Evolutionary conservation across 1,284 basidiomycete genomes (phyloP), one percentile per base, ranked within the genome.

Genomic region (Malassezia sympodialis): DNA sequence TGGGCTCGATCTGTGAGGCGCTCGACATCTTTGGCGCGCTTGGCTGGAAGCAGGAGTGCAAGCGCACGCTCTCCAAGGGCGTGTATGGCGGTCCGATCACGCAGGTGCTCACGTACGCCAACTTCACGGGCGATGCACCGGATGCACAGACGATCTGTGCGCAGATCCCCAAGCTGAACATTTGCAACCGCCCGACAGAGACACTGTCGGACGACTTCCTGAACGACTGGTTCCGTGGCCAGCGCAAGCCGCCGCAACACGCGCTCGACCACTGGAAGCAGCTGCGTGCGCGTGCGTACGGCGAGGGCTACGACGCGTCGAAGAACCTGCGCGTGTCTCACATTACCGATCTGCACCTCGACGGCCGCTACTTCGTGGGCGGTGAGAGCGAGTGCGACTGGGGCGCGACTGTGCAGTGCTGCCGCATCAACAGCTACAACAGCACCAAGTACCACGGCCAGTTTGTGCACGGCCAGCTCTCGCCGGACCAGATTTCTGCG

Each of bases 331-430:
- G 84, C 65, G 82, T 88, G 1, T 74, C 87, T 37, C 87, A 88
- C 67, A 61, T 88, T 10, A 86, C 84, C 0, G 86, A 88, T 66
- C 78, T 86, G 56, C 87, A 88, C 73, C 75, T 88, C 47, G 87
- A 88, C 69, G 82, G 86, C 81, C 84, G 84, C 26, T 88, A 82
- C 70, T 79, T 83, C 12, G 86, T 82, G 37, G 83, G 84, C 14
- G 77, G 83, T 4, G 86, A 88, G 74, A 84, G 82, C 8, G 83
- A 85, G 65, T 88, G 86, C 68, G 82, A 82, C 19, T 79, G 78
- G 15, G 81, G 81, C n/a, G 54, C 34, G n/a, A 56, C 54, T 7
- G 49, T 56, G 21, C 74, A 82, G 4, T 88, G 86, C 75, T 88
- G 86, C 68, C 80, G 86, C 28, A 71, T 75, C 27, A 81, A 82